Evolutionary conservation across 768 basidiomycete species (phyloP), one percentile per base, ranked within the genome.

Genomic region (Mycena latifolia): DNA sequence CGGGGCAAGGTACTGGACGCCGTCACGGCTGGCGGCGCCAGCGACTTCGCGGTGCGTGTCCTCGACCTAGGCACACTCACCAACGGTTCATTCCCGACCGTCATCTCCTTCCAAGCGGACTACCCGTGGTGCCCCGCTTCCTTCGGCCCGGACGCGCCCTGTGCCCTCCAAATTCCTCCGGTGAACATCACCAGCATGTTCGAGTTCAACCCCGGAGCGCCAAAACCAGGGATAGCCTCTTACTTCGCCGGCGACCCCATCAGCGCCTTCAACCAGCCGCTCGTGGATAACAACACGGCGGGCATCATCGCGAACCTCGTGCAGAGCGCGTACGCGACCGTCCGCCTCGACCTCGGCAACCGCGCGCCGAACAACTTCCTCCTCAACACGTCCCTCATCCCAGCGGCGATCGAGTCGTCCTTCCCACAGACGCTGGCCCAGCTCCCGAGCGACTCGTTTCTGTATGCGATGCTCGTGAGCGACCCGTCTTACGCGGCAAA

Each of bases 291-390:
- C 51, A 20, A 67, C 37, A 63, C 61, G 2, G 45, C 46, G 20
- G 47, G 25, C 25, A 65, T 73, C 9, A 31, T 74, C 15, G 45
- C 61, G n/a, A 77, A 76, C 53, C 22, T 72, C 14, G 45, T 77
- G 6, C 75, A 77, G 55, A 27, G 54, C 20, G 52, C 72, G 9
- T 68, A 73, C 54, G 75, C 76, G n/a, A 64, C 70, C 15, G 55
- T 74, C n/a, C 71, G 74, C 41, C 57, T 77, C 18, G 76, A 76
- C 37, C 61, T 77, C 2, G 76, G 76, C 5, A 76, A 74, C 45
- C 69, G 66, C 22, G 71, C 69, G n/a, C 63, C 72, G 0, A 76
- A 76, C 59, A 77, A 77, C 63, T 74, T 77, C 63, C 57, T 77
- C 14, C 63, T 73, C 31, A 65, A 75, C 56, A 57, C 61, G 1